These are phyloP conservation scores for Mrakia hoshinonis DNA, from an alignment of 768 basidiomycete species.

Conservation along the genomic window DNA sequence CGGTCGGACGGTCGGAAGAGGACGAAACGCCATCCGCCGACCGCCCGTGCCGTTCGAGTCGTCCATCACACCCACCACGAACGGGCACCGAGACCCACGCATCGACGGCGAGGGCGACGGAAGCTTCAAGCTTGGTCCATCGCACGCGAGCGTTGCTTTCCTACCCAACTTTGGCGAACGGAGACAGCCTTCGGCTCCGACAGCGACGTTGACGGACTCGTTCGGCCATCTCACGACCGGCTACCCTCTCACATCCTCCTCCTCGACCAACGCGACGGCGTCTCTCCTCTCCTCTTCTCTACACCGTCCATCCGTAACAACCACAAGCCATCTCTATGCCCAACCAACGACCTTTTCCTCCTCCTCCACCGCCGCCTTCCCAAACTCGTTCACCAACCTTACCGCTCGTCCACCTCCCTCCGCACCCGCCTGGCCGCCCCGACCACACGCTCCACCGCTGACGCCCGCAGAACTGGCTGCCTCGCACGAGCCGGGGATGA, in stretches of 20 bases:
- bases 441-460: neutral
- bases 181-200: neutral
- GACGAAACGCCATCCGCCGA: slow-evolving; percentile 44
- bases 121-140: slow-evolving; percentile 48
- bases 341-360: neutral
- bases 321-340: neutral
- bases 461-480: slow-evolving; percentile 2
- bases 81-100: slow-evolving; percentile 33
- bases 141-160: slow-evolving; percentile 75
- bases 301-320: neutral
- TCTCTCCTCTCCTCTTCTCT: neutral
- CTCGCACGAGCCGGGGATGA: slow-evolving; percentile 19
- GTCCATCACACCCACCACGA: neutral
- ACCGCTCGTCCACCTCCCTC: neutral
- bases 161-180: slow-evolving; percentile 46
- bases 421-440: neutral
- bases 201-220: slow-evolving; percentile 8
- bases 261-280: neutral
- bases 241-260: too few relatives aligned
- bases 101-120: slow-evolving; percentile 30
- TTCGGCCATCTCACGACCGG: slow-evolving; percentile 18
- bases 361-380: neutral
- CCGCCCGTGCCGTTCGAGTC: slow-evolving; percentile 40
- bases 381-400: neutral
- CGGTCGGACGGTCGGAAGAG: slow-evolving; percentile 10